These are phyloP conservation scores for Forsythia viridissima DNA, from an alignment of 257 asterid species.

Conservation along the genomic window DNA sequence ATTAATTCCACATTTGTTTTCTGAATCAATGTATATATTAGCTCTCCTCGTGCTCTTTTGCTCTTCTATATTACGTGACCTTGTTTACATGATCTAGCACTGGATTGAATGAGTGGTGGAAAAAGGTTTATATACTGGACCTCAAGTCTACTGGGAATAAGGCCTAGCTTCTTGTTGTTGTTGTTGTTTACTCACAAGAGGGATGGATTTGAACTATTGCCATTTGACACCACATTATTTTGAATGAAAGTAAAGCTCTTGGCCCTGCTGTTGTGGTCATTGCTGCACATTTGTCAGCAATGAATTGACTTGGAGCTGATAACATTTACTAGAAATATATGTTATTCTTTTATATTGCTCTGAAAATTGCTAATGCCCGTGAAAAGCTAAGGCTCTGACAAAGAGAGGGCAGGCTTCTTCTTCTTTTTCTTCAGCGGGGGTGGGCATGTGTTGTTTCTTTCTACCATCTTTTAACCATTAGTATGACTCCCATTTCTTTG, in stretches of 20 bases:
- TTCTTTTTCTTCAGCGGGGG: neutral
- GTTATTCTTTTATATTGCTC: neutral
- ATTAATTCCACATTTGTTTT: slow-evolving; percentile 13
- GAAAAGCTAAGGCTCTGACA: neutral
- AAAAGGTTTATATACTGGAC: neutral
- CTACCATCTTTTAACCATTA: neutral
- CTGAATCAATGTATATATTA: slow-evolving; percentile 41
- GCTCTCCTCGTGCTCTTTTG: slow-evolving; percentile 26
- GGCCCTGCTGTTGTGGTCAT: slow-evolving; percentile 18
- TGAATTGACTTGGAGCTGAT: slow-evolving; percentile 17
- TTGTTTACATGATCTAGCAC: neutral
- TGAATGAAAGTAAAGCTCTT: slow-evolving; percentile 11
- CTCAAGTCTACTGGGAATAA: neutral
- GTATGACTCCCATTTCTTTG: neutral
- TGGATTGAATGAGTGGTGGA: neutral
- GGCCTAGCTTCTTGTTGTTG: neutral
- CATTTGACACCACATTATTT: slow-evolving; percentile 18
- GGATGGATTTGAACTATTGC: slow-evolving; percentile 19
- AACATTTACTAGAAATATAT: slow-evolving; percentile 18
- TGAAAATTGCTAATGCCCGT: slow-evolving; percentile 4
- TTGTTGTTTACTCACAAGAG: slow-evolving; percentile 8
- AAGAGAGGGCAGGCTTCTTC: neutral
- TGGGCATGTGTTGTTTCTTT: neutral
- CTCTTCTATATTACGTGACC: slow-evolving; percentile 23
- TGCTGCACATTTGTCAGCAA: slow-evolving; percentile 4